These are phyloP conservation scores for Fusarium sulawesiense DNA, from an alignment of 2,329 filamentous ascomycete species.

Conservation along the genomic window DNA sequence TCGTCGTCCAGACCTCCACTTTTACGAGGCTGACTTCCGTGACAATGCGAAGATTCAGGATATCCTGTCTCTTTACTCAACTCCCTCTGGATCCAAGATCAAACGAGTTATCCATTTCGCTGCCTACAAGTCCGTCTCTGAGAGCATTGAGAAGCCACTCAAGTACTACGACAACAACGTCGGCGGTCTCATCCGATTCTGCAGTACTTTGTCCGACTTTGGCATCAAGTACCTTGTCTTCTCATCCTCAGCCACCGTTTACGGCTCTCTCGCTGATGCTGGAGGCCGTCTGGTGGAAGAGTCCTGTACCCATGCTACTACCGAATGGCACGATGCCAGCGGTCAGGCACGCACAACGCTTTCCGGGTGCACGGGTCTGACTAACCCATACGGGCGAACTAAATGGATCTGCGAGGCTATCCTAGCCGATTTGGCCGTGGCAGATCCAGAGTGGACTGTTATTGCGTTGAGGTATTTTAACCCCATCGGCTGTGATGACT, in stretches of 20 bases:
- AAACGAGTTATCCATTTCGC: constrained; percentile 74
- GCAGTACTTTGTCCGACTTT: constrained; percentile 55
- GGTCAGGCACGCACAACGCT: background rate
- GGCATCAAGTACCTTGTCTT: constrained; percentile 74
- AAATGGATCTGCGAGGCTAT: constrained; percentile 78
- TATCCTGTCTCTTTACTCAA: background rate
- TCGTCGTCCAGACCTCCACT: constrained; percentile 4
- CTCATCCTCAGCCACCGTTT: constrained; percentile 75
- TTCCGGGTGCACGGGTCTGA: background rate
- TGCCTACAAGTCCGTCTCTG: constrained; percentile 73
- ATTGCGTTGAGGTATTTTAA: constrained; percentile 76
- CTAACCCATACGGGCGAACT: constrained; percentile 67
- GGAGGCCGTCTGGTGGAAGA: constrained; percentile 45
- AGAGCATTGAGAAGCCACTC: constrained; percentile 69
- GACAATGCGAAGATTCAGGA: background rate
- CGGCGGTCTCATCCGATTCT: constrained; percentile 65
- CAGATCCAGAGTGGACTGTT: constrained; percentile 71
- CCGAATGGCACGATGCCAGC: constrained; percentile 52
- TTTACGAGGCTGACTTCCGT: constrained; percentile 12
- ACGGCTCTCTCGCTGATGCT: constrained; percentile 65
- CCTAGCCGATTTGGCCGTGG: constrained; percentile 68
- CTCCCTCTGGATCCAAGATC: background rate
- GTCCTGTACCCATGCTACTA: constrained; percentile 55
- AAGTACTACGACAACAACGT: constrained; percentile 77
- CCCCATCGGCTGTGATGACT: constrained; percentile 73